phyloP scores from a whole-genome alignment of 345 rosid genomes.

The Eucalyptus regnans region DNA sequence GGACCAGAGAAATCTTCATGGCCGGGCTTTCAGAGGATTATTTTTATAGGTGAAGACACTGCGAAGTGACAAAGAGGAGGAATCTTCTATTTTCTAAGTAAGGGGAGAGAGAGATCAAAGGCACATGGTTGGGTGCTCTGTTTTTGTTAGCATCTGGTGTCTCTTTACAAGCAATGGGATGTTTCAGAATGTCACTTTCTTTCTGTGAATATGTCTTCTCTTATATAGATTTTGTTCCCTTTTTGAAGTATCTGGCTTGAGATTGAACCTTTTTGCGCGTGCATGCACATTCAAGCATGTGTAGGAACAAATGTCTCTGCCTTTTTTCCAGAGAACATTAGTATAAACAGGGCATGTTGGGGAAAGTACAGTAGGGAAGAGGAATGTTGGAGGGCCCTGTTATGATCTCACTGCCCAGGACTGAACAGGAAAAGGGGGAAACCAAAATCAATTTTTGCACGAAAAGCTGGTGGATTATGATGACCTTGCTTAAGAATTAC shows the following conservation, averaged over 20 bases:
- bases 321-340: background rate
- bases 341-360: background rate
- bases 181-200: background rate
- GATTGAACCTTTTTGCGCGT: background rate
- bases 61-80: constrained; percentile 30
- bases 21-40: background rate
- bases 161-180: background rate
- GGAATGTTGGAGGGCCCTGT: background rate
- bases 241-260: background rate
- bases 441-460: background rate
- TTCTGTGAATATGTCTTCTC: background rate
- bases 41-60: background rate
- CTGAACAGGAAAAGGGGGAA: background rate
- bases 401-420: background rate
- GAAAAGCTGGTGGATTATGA: background rate
- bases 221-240: background rate
- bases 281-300: background rate
- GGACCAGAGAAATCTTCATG: background rate
- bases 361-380: background rate
- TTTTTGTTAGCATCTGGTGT: background rate
- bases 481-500: background rate
- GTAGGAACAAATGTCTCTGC: background rate
- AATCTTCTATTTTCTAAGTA: constrained; percentile 17
- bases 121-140: background rate
- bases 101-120: background rate